These are phyloP conservation scores for Fistulinella cinereoalba DNA, from an alignment of 1,284 basidiomycete genomes.

Conservation along the genomic window DNA sequence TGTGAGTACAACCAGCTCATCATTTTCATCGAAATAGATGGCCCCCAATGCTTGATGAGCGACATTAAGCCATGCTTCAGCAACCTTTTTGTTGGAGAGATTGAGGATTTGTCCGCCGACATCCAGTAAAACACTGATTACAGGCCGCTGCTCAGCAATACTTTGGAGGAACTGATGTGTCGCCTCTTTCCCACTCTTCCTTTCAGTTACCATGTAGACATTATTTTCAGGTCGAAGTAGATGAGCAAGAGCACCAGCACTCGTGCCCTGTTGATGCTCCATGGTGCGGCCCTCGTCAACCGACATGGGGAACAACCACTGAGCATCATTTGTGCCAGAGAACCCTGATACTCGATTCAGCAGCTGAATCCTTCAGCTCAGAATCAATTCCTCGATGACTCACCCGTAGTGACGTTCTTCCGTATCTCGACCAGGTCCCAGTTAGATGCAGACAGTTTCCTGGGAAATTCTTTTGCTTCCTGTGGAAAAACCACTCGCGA, in stretches of 20 bases:
- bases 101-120: not conserved
- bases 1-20: not conserved
- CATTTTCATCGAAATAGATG: not conserved
- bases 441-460: conserved; percentile 44
- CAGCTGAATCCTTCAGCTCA: too few relatives aligned
- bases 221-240: not conserved
- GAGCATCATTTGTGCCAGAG: conserved; percentile 10
- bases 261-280: not conserved
- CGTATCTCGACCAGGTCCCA: conserved; percentile 47
- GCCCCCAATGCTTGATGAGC: not conserved
- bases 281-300: conserved; percentile 1
- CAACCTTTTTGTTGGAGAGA: not conserved
- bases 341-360: conserved; percentile 2
- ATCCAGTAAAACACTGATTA: not conserved
- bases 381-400: not conserved
- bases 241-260: not conserved
- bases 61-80: not conserved
- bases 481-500: too few relatives aligned
- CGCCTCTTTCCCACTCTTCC: too few relatives aligned
- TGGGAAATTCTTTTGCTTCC: conserved; percentile 42
- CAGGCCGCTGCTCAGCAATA: not conserved
- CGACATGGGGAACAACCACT: not conserved
- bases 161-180: not conserved
- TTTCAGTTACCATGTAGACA: not conserved
- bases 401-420: not conserved